These are phyloP conservation scores for Teunomyces kruisii DNA, from an alignment of 805 yeast species.

Conservation along the genomic window DNA sequence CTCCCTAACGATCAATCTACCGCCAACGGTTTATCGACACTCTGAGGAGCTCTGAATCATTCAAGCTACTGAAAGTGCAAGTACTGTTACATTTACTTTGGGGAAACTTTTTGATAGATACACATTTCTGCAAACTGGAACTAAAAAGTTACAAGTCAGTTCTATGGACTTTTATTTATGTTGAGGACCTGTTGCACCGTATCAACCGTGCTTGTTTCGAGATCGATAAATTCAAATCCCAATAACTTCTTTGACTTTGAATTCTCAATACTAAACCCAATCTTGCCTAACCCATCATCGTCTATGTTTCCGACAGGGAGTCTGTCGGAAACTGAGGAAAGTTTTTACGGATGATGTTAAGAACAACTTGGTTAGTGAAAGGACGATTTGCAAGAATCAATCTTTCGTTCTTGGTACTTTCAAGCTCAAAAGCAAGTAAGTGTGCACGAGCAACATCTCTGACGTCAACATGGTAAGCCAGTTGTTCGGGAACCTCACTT, in stretches of 20 bases:
- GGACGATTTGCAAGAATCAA: slow-evolving; percentile 22
- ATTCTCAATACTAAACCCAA: slow-evolving; percentile 9
- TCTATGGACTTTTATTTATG: no score
- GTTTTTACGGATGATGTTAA: slow-evolving; percentile 19
- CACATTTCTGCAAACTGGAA: no score
- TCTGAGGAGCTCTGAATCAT: no score
- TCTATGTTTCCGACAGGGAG: no score
- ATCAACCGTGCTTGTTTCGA: slow-evolving; percentile 21
- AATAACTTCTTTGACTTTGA: slow-evolving; percentile 16
- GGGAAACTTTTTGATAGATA: no score
- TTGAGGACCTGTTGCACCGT: slow-evolving; percentile 21
- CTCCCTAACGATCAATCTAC: no score
- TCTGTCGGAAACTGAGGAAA: slow-evolving; percentile 11
- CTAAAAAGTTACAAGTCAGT: no score
- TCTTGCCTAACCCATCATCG: slow-evolving; percentile 3
- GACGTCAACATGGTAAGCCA: slow-evolving; percentile 21
- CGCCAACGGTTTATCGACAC: no score
- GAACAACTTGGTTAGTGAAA: slow-evolving; percentile 18
- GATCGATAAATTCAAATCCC: slow-evolving; percentile 17
- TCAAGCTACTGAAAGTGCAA: no score
- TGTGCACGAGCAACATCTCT: slow-evolving; percentile 16
- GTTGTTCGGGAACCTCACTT: background rate
- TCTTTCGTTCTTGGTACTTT: slow-evolving; percentile 22
- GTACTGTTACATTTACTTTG: no score
- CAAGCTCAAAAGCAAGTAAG: slow-evolving; percentile 12